Evolutionary conservation across 1,284 basidiomycete genomes (phyloP), one percentile per base, ranked within the genome.

Genomic region (Schizopora paradoxa): DNA sequence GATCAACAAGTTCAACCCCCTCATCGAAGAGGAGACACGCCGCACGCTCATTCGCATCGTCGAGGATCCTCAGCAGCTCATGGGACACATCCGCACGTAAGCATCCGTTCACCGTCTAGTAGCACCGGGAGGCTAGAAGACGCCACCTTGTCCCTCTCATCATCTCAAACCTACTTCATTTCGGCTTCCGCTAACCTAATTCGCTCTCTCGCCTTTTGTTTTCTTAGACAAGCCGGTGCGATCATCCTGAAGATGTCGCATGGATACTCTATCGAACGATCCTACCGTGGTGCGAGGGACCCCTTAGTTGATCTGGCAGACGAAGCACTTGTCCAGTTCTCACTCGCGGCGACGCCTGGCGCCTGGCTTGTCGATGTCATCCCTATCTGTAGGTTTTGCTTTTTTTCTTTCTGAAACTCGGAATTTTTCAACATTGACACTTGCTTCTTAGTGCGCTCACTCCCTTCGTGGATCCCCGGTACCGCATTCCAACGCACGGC

Each of bases 391-490:
- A 39, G 5, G 60, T 37, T 8, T 6, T 18, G 7, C 41, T 19
- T 32, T 3, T 4, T 14, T 6, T 2, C 10, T 18, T 6, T 14
- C 13, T 27, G 16, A 40, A 10, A 22, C 13, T 3, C 6, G 29
- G 18, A 7, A 13, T 4, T 23, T 8, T 18, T 37, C 22, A 3
- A 6, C 7, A 16, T 14, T 14, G n/a, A 18, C 25, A 41, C 43
- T 27, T 16, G 2, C 14, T n/a, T 16, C 16, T 3, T 22, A 68
- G 66, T 78, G 40, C 62, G 58, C 36, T 50, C 64, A 35, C 49
- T 77, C 5, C 75, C 76, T 0, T 66, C 68, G 47, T 76, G 73
- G 74, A 45, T 75, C 5, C 75, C 74, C 28, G 74, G 75, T 0
- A 61, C 63, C 19, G 61, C 65, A 0, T 77, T 76, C 59, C 58